phyloP scores from a whole-genome alignment of 257 asterid species.

The Anisodus acutangulus region DNA sequence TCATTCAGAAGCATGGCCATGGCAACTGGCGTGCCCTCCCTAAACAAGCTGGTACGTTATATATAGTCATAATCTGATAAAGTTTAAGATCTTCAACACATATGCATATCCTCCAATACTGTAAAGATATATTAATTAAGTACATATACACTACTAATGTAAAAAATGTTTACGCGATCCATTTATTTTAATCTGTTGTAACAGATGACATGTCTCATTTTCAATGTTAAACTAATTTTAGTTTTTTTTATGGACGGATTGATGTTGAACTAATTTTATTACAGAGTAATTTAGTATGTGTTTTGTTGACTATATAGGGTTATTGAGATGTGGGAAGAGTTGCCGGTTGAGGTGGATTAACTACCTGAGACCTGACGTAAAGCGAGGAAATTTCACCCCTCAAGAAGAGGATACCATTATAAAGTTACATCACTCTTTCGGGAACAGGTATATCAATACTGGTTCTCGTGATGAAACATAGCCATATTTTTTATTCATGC shows the following conservation, averaged over 20 bases:
- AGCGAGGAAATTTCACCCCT: slow-evolving; percentile 65
- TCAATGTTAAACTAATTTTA: too few species aligned
- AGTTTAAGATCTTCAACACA: too few species aligned
- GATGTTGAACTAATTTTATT: background rate
- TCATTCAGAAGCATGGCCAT: slow-evolving; percentile 62
- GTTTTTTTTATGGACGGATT: too few species aligned
- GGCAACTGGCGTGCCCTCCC: slow-evolving; percentile 86
- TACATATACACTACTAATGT: too few species aligned
- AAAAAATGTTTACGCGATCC: too few species aligned
- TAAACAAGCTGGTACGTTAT: slow-evolving; percentile 59
- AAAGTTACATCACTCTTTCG: slow-evolving; percentile 57
- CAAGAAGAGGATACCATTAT: slow-evolving; percentile 69
- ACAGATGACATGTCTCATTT: too few species aligned
- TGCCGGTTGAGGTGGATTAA: slow-evolving; percentile 85
- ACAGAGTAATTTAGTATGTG: too few species aligned
- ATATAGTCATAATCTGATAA: too few species aligned
- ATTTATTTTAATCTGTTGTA: background rate
- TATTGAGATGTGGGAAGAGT: slow-evolving; percentile 78
- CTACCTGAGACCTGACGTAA: slow-evolving; percentile 79
- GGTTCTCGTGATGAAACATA: background rate
- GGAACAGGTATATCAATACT: slow-evolving; percentile 58
- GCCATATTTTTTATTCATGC: too few species aligned
- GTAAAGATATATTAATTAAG: too few species aligned
- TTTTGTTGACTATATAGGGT: slow-evolving; percentile 43
- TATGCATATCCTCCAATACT: too few species aligned